A percentile compares a stretch with the other conserved stretches of the same genome.
These are phyloP conservation scores for Cladosporium sp. DNA, from an alignment of 2,329 filamentous ascomycete species.

Conservation along the genomic window DNA sequence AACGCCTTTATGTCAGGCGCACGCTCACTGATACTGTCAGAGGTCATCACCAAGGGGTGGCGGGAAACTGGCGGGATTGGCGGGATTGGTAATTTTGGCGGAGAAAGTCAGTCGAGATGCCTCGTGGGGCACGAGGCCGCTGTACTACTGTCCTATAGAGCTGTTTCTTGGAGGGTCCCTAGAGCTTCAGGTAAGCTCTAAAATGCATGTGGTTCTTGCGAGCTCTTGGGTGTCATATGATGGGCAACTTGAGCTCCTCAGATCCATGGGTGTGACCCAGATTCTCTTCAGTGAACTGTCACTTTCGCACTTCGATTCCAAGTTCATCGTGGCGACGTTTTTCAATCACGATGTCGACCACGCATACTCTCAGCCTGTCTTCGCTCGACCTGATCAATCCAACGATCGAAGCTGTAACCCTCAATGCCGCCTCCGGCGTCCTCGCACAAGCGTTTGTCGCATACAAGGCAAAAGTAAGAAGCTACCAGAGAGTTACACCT, in stretches of 20 bases:
- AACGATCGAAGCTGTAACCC: slow-evolving; percentile 1
- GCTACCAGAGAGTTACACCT: neutral
- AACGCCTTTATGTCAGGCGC: neutral
- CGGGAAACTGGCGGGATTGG: neutral
- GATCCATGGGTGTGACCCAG: no score
- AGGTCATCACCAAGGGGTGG: neutral
- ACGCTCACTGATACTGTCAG: neutral
- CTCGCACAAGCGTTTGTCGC: slow-evolving; percentile 3
- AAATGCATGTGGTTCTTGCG: no score
- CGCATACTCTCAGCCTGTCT: neutral
- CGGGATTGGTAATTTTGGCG: slow-evolving; percentile 1
- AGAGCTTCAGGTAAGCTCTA: no score
- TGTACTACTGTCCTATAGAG: no score
- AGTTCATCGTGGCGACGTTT: no score
- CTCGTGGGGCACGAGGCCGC: no score
- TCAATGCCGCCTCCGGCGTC: neutral
- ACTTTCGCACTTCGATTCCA: no score
- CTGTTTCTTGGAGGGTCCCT: no score
- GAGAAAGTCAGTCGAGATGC: neutral
- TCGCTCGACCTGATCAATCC: neutral
- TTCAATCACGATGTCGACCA: no score
- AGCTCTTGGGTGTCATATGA: no score
- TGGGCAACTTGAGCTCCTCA: no score
- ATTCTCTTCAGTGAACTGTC: no score
- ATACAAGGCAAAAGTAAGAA: neutral